These are phyloP conservation scores for Xylaria sp. DNA, from an alignment of 2,329 filamentous ascomycete genomes.

Conservation along the genomic window DNA sequence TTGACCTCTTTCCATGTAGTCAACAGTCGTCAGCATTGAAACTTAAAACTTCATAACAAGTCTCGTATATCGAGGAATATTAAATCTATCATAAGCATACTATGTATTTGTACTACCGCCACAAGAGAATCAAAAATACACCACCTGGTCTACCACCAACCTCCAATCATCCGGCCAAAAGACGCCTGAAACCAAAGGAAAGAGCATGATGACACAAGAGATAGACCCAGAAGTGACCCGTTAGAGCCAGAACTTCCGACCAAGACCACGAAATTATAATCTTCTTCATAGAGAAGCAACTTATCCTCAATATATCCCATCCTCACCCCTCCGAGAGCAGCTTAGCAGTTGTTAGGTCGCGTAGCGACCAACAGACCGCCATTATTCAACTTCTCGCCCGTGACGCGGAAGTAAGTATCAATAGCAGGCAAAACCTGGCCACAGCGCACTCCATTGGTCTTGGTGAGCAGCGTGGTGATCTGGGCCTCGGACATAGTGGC, in stretches of 20 bases:
- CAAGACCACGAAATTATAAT: not conserved
- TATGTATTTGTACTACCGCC: too few relatives aligned
- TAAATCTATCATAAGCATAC: too few relatives aligned
- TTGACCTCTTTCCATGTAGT: too few relatives aligned
- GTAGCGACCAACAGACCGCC: slow-evolving; percentile 22
- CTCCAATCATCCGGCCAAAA: too few relatives aligned
- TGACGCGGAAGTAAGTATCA: slow-evolving; percentile 34
- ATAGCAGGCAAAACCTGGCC: slow-evolving; percentile 34
- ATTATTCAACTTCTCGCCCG: slow-evolving; percentile 24
- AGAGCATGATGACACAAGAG: too few relatives aligned
- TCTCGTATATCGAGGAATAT: too few relatives aligned
- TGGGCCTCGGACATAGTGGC: slow-evolving; percentile 13
- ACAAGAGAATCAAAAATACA: too few relatives aligned
- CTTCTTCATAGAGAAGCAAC: not conserved
- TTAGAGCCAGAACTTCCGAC: not conserved
- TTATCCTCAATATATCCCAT: not conserved
- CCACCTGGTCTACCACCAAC: too few relatives aligned
- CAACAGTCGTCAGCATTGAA: too few relatives aligned
- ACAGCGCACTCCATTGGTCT: slow-evolving; percentile 30
- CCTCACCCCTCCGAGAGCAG: not conserved
- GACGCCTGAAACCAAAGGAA: not conserved
- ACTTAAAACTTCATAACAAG: too few relatives aligned
- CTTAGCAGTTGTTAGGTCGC: slow-evolving; percentile 31
- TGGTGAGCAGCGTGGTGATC: slow-evolving; percentile 12
- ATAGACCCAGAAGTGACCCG: not conserved